Evolutionary conservation across 352 stramenopile genomes (phyloP).

Genomic region (Phytophthora cactorum): DNA sequence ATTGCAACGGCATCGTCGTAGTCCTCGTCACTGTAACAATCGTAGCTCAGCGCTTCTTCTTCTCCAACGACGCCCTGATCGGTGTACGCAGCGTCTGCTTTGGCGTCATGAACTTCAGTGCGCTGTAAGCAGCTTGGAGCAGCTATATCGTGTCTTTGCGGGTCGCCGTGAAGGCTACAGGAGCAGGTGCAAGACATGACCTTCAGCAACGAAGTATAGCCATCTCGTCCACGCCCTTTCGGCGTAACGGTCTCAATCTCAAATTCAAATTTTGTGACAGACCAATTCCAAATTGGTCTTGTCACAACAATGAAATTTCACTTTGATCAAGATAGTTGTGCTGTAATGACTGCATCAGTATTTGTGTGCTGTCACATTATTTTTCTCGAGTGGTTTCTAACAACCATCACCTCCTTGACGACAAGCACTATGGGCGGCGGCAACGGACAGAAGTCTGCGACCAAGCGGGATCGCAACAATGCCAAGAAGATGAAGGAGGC

Average conservation of each 20-base stretch:
- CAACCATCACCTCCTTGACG: not conserved
- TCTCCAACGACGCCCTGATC: slow-evolving; percentile 15
- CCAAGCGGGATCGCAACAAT: slow-evolving; percentile 85
- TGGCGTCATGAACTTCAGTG: not conserved
- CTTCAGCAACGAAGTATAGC: slow-evolving; percentile 19
- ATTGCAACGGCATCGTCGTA: slow-evolving; percentile 3
- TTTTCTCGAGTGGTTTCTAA: slow-evolving; percentile 5
- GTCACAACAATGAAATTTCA: not conserved
- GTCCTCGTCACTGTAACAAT: not conserved
- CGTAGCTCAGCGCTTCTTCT: slow-evolving; percentile 4
- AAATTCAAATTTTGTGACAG: slow-evolving; percentile 3
- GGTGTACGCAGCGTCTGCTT: not conserved
- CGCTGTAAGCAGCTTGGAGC: not conserved
- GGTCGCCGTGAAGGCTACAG: slow-evolving; percentile 9
- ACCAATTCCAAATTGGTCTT: not conserved
- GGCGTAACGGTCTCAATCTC: slow-evolving; percentile 10
- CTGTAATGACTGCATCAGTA: not conserved
- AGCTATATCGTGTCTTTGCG: not conserved
- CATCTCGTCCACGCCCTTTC: slow-evolving; percentile 31
- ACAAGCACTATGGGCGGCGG: slow-evolving; percentile 72
- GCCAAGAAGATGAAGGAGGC: slow-evolving; percentile 87
- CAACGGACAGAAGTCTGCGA: slow-evolving; percentile 84
- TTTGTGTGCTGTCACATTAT: not conserved
- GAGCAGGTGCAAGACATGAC: slow-evolving; percentile 23
- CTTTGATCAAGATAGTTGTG: no score